Base-by-base conservation (phyloP, 805 yeast species). In the Scheffersomyces coipomensis region DNA sequence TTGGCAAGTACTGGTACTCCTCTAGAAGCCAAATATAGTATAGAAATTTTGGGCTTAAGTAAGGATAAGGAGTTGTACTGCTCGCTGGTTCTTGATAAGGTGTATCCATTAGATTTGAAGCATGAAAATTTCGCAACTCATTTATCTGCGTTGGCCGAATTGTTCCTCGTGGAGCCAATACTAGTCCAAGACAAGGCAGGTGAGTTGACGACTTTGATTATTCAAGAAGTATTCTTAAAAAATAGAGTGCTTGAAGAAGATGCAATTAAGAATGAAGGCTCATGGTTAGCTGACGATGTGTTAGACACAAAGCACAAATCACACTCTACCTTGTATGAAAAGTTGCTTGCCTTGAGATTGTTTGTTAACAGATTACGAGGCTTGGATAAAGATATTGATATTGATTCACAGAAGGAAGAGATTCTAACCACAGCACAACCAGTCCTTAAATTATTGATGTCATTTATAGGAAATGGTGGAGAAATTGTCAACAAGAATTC, bases 381-480 rank as follows among this genome's bases (percentile, higher is more conserved):
- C 4, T 37, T 47, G 7, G 46, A 35, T 5, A 33, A 35, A 9
- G 43, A 36, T 18, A 34, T 35, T 11, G 52, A 60, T 2, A 62
- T 63, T 0, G 38, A 31, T 7, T 29, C 18, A 19, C 53, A 59
- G 2, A 71, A 68, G 3, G 64, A 59, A 9, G 61, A 66, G 9
- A 56, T 73, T 2, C 60, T 73, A 2, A 39, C 48, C 38, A 61
- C 74, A 30, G 78, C 84, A 0, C 76, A 73, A 39, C 87, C 88
- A 12, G 80, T 85, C 0, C 60, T 88, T 44, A 85, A 83, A 49
- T 61, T 88, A 19, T 67, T 88, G 22, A 68, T 78, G 24, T 78
- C 88, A 1, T 65, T 86, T 24, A 76, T 88, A 35, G 78, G 81
- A 1, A 83, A 83, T 54, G 85, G 85, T 33, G 96, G 96, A 21